Evolutionary conservation across 2,329 filamentous ascomycete species (phyloP).

Genomic region (Leptographium galeiforme): DNA sequence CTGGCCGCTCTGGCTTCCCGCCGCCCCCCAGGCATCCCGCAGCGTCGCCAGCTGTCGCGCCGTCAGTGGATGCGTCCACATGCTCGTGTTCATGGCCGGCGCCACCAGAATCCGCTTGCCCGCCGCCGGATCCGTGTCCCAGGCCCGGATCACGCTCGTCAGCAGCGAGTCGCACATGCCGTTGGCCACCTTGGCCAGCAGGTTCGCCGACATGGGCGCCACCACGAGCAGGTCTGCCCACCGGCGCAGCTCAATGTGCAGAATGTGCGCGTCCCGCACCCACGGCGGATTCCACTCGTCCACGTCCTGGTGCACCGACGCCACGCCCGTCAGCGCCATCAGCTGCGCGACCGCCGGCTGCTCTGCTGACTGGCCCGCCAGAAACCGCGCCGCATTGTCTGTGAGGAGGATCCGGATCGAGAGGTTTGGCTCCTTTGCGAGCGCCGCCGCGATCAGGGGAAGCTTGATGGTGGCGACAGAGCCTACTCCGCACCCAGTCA

Average conservation of each 20-base stretch:
- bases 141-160: slow-evolving; percentile 64
- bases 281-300: slow-evolving; percentile 69
- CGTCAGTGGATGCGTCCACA: slow-evolving; percentile 82
- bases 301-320: slow-evolving; percentile 65
- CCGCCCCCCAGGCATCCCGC: slow-evolving; percentile 58
- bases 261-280: slow-evolving; percentile 62
- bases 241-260: slow-evolving; percentile 79
- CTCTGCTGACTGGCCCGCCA: slow-evolving; percentile 61
- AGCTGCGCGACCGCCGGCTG: slow-evolving; percentile 57
- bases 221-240: slow-evolving; percentile 70
- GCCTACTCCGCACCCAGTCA: slow-evolving; percentile 17
- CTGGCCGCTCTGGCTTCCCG: slow-evolving; percentile 14
- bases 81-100: slow-evolving; percentile 68
- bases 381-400: slow-evolving; percentile 57
- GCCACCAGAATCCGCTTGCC: slow-evolving; percentile 63
- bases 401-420: slow-evolving; percentile 82
- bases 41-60: slow-evolving; percentile 55
- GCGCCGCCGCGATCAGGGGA: slow-evolving; percentile 47
- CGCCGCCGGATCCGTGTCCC: slow-evolving; percentile 58
- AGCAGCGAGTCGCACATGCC: slow-evolving; percentile 70
- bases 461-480: slow-evolving; percentile 84
- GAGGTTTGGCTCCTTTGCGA: slow-evolving; percentile 34
- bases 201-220: slow-evolving; percentile 72
- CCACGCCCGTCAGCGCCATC: slow-evolving; percentile 52
- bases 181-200: slow-evolving; percentile 66